Conservation (phyloP, 805 yeast species). For the Metschnikowia cerradonensis region DNA sequence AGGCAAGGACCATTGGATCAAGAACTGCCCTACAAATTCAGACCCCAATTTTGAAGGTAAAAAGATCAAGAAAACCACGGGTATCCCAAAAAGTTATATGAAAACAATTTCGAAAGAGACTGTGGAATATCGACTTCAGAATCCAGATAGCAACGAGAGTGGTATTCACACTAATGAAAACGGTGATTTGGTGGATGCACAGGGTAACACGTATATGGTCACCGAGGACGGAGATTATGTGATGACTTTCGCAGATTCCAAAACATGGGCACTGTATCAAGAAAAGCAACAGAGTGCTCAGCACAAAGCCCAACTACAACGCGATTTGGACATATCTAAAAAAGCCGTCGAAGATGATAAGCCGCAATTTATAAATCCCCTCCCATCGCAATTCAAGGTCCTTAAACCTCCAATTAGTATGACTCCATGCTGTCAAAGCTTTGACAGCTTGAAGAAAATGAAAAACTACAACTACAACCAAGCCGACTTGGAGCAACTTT, state of each 20-base stretch:
- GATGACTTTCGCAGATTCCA: slow-evolving; percentile 89
- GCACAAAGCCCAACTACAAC: slow-evolving; percentile 49
- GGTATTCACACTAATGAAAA: slow-evolving; percentile 36
- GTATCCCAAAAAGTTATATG: slow-evolving; percentile 92
- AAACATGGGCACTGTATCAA: slow-evolving; percentile 86
- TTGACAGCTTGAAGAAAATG: slow-evolving; percentile 53
- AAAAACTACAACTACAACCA: slow-evolving; percentile 39
- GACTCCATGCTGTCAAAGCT: slow-evolving; percentile 75
- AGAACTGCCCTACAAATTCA: slow-evolving; percentile 88
- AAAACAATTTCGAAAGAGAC: slow-evolving; percentile 80
- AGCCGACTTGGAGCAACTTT: slow-evolving; percentile 36
- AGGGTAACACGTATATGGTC: slow-evolving; percentile 65
- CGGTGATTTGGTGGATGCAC: slow-evolving; percentile 42
- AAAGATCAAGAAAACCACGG: slow-evolving; percentile 87
- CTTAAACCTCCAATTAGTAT: slow-evolving; percentile 64
- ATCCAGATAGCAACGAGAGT: slow-evolving; percentile 23
- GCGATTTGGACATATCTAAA: slow-evolving; percentile 36
- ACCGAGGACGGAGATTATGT: slow-evolving; percentile 95
- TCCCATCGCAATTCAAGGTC: slow-evolving; percentile 40
- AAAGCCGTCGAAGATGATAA: slow-evolving; percentile 28
- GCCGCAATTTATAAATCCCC: slow-evolving; percentile 61
- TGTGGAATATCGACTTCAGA: slow-evolving; percentile 47
- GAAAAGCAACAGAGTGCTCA: slow-evolving; percentile 54
- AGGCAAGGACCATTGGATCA: slow-evolving; percentile 88
- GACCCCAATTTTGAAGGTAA: slow-evolving; percentile 95